Evolutionary conservation across 2,329 filamentous ascomycete species (phyloP).

Genomic region (Colletotrichum spinosum): DNA sequence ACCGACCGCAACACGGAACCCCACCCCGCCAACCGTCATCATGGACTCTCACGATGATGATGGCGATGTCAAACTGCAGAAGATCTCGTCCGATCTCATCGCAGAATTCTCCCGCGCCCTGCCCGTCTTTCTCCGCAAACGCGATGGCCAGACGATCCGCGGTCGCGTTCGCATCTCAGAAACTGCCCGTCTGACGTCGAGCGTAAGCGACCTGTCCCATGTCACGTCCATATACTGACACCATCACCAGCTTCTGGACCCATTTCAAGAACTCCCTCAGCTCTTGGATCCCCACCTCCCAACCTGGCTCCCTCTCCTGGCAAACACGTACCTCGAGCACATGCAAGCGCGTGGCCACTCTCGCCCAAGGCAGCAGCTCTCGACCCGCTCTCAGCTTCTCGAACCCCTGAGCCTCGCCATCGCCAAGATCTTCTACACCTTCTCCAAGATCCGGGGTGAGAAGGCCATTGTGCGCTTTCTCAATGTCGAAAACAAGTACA

Average conservation of each 20-base stretch:
- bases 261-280: slow-evolving; percentile 96
- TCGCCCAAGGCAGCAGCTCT: slow-evolving; percentile 42
- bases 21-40: slow-evolving; percentile 13
- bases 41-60: slow-evolving; percentile 74
- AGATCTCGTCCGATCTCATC: slow-evolving; percentile 69
- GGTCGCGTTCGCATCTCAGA: slow-evolving; percentile 63
- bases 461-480: slow-evolving; percentile 93
- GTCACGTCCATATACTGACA: slow-evolving; percentile 5
- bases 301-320: slow-evolving; percentile 78
- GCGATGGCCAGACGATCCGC: slow-evolving; percentile 59
- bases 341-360: slow-evolving; percentile 59
- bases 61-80: slow-evolving; percentile 71
- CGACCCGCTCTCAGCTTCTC: slow-evolving; percentile 55
- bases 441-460: slow-evolving; percentile 94
- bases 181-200: slow-evolving; percentile 58
- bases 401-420: slow-evolving; percentile 76
- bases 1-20: background rate
- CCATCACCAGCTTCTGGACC: slow-evolving; percentile 72
- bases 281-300: slow-evolving; percentile 88
- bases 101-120: slow-evolving; percentile 68
- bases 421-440: slow-evolving; percentile 83
- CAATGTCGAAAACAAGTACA: slow-evolving; percentile 86
- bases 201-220: slow-evolving; percentile 49
- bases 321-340: slow-evolving; percentile 79
- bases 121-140: slow-evolving; percentile 63